Evolutionary conservation across 2,329 filamentous ascomycete species (phyloP).

Genomic region (Trichoderma polysporum): DNA sequence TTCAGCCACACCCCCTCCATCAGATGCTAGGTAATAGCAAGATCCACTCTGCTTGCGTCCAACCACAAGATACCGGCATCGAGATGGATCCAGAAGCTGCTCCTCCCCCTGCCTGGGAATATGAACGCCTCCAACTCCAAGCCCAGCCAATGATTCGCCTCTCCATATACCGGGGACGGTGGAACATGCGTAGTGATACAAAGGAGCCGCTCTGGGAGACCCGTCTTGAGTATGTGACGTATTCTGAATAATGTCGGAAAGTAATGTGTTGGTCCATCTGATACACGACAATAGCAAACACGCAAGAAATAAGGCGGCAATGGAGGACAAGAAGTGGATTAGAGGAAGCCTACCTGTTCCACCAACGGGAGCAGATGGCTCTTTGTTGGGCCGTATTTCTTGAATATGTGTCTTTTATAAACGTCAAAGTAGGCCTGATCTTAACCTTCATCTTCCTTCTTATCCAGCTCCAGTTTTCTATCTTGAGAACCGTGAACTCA

Average conservation of each 20-base stretch:
- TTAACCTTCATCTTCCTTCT: neutral
- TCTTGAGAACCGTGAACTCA: neutral
- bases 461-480: neutral
- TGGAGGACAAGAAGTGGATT: neutral
- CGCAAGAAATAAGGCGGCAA: neutral
- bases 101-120: neutral
- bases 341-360: neutral
- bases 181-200: constrained; percentile 3
- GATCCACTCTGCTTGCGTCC: neutral
- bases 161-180: neutral
- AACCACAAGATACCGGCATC: neutral
- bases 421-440: neutral
- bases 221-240: neutral
- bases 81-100: constrained; percentile 4
- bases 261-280: neutral
- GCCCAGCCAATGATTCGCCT: neutral
- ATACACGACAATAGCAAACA: neutral
- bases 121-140: neutral
- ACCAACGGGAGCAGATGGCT: neutral
- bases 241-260: neutral
- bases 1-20: neutral
- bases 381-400: no score
- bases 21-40: neutral
- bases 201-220: neutral
- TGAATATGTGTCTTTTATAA: neutral